Evolutionary conservation across 139 green algal species (phyloP), one percentile per base, ranked within the genome.

Genomic region (Tetradesmus obliquus): DNA sequence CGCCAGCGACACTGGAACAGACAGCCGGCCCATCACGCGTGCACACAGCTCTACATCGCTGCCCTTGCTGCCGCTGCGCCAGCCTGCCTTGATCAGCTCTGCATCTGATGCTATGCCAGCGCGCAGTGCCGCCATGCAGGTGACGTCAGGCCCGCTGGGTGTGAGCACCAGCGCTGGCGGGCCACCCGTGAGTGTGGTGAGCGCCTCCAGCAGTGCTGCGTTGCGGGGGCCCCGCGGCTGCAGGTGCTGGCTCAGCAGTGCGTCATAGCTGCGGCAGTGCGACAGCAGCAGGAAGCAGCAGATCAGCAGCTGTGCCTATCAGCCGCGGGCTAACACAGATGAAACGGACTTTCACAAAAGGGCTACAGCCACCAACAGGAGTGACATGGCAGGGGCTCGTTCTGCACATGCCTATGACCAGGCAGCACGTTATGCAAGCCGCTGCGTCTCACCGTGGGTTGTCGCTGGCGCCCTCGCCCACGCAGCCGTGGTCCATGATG

Each of bases 401-500:
- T 45, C 32, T 45, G 32, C 32, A 45, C 32, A 45, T 45, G 32
- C 32, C 32, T 45, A 45, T 45, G 32, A 45, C 32, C 32, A 45
- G 32, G 32, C 32, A 45, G 32, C 32, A 45, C 32, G 32, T 0
- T 45, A 45, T 45, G 32, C 32, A 45, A 45, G 32, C 32, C 32
- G 32, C 32, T 45, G 32, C 32, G 32, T 45, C 15, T 19, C 69
- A 92, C 60, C 69, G 55, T 20, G 58, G 53, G 54, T 85, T 80
- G 88, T 82, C 57, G 24, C 15, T 12, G 19, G 45, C 80, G 79
- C 76, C 58, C 60, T 79, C 54, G 66, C 55, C 94, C 57, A 94
- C 91, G 85, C 94, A 94, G 15, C 94, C 95, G 74, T 96, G 95
- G 81, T 97, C 94, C 81, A 97, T 80, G 1, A 96, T 66, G 57